These are phyloP conservation scores for Fragosphaeria purpurea DNA, from an alignment of 2,329 filamentous ascomycete species.

Conservation along the genomic window DNA sequence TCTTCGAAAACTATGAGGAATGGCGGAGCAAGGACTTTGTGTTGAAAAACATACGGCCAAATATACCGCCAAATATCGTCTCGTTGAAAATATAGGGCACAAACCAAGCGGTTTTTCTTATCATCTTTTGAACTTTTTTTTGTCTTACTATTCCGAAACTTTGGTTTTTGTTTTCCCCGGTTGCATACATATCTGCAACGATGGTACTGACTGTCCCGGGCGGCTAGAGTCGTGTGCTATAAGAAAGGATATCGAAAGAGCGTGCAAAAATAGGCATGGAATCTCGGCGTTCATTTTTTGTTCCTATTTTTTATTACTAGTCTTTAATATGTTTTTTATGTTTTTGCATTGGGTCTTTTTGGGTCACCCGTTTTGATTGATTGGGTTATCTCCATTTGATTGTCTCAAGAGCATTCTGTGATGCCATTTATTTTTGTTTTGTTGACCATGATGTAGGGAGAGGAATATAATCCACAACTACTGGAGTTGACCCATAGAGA, in stretches of 20 bases:
- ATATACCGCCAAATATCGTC: too few relatives aligned
- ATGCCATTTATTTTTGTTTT: conserved; percentile 3
- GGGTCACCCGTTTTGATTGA: not conserved
- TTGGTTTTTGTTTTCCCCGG: not conserved
- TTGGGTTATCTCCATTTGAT: not conserved
- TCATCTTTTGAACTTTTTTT: too few relatives aligned
- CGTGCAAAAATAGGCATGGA: conserved; percentile 10
- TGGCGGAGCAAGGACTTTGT: too few relatives aligned
- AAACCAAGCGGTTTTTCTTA: too few relatives aligned
- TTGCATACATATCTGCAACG: not conserved
- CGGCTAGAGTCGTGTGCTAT: not conserved
- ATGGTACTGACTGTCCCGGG: conserved; percentile 1
- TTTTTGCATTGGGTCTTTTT: not conserved
- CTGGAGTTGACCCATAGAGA: too few relatives aligned
- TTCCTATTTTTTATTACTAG: not conserved
- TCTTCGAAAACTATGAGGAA: too few relatives aligned
- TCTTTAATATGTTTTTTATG: not conserved
- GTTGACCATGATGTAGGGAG: too few relatives aligned
- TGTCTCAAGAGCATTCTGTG: too few relatives aligned
- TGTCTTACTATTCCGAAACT: not conserved
- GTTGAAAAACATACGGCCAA: too few relatives aligned
- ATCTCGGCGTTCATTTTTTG: conserved; percentile 10
- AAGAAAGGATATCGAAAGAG: not conserved
- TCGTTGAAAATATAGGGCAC: too few relatives aligned
- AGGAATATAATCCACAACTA: too few relatives aligned